Evolutionary conservation across 2,329 filamentous ascomycete species (phyloP).

Genomic region (Acrodontium crateriforme): DNA sequence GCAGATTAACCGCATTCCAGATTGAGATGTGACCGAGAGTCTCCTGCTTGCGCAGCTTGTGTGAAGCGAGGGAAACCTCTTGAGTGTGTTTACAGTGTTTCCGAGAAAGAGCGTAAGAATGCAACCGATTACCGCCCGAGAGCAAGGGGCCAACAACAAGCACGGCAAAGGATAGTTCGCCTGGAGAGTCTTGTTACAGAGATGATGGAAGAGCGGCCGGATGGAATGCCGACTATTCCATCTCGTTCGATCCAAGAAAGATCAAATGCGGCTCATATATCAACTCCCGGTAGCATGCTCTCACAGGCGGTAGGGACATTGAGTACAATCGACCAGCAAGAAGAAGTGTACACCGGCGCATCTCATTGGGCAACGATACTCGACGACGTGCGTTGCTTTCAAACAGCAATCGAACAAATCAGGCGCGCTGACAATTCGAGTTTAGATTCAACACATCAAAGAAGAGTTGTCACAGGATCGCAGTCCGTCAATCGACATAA

Average conservation of each 20-base stretch:
- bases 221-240: not conserved
- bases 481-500: conserved; percentile 3
- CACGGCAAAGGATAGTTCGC: not conserved
- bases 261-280: not conserved
- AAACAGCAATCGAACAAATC: not conserved
- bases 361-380: not conserved
- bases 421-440: not conserved
- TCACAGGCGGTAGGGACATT: not conserved
- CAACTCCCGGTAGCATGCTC: not conserved
- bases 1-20: not conserved
- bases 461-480: conserved; percentile 31
- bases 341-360: not conserved
- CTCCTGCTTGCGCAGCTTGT: not conserved
- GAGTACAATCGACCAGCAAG: not conserved
- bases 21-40: not conserved
- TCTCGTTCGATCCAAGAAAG: not conserved
- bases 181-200: not conserved
- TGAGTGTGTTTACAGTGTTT: not conserved
- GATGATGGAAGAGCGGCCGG: not conserved
- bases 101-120: not conserved
- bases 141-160: not conserved
- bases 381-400: not conserved
- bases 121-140: not conserved
- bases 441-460: conserved; percentile 28
- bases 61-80: not conserved